Evolutionary conservation across 2,329 filamentous ascomycete species (phyloP), one percentile per base, ranked within the genome.

Genomic region (Penicillium sp.): DNA sequence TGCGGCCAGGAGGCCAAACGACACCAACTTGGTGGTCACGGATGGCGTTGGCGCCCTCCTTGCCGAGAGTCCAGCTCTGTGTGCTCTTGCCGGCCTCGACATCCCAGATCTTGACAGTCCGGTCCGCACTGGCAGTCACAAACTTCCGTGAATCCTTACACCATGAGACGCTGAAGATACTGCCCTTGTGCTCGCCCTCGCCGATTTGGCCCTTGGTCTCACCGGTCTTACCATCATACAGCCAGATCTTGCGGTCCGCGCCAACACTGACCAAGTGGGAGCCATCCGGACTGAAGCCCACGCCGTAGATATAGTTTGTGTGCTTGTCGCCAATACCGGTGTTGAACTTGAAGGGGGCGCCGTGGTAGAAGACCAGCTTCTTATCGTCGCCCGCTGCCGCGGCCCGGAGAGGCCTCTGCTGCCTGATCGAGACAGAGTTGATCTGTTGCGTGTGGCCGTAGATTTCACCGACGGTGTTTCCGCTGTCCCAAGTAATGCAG

Each of bases 221-320:
- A 34, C 95, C 95, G 15, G 92, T 96, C 83, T 96, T 96, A 63
- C 94, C 95, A 74, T 99, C 92, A 74, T 97, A 99, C 10, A 99
- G 81, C 82, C 95, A 96, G 65, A 99, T 96, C 72, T 86, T 87
- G 74, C 88, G 88, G 77, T 99, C 95, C n/a, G 90, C 92, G 39
- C 95, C 94, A 1, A 97, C 94, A 54, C 90, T 96, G 37, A 95
- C 90, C 62, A 99, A 81, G 39, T 82, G 81, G 42, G 82, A 87
- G 49, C 95, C 95, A 73, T 98, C 93, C 0, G 94, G 94, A 31
- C 91, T 94, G 76, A 97, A 99, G 2, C 88, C 90, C 4, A 92
- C 87, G 31, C 90, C 92, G 69, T 94, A 90, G 17, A 98, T 88
- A 74, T 96, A 98, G 62, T 93, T 92, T 71, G 88, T 90, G 76